Base-by-base conservation (phyloP, 2,329 filamentous ascomycete genomes). In the Phaeoacremonium minimum region DNA sequence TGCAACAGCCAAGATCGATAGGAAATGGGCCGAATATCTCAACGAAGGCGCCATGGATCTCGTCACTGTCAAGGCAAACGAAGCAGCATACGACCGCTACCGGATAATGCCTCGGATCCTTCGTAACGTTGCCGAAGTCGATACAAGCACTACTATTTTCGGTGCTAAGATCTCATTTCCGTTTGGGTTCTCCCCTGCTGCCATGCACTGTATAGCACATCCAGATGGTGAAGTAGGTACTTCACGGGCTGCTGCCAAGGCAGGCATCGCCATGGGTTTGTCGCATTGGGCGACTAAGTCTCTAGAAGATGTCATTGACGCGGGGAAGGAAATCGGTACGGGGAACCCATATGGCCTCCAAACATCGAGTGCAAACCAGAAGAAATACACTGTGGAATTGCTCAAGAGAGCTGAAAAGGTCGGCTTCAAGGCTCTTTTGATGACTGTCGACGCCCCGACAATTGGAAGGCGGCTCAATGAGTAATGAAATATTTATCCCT, bases 401-500 rank as follows among this genome's bases (percentile, higher is more conserved):
- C 22, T 26, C 22, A 26, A 26, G 22, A 26, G 22, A 26, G 22
- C 22, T n/a, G 22, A 26, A n/a, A 26, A 26, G n/a, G 22, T 26
- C 22, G 22, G 22, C 22, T 65, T 79, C 20, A 48, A 80, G 2
- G 71, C 74, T 0, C 22, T 26, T n/a, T 3, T 26, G 22, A 26
- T 26, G 22, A 26, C 22, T 26, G 71, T 75, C 2, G 75, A 80
- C 43, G 64, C 65, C 0, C 74, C 75, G 0, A 63, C 73, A 1
- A 57, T 78, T 0, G 75, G 74, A 0, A 63, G 67, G 16, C 60
- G 75, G 1, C 57, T 74, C 18, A 72, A 75, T 30, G 73, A 79
- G 46, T 66, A n/a, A 26, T 26, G 22, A 26, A 9, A 26, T 26
- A n/a, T 2, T 26, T 26, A 26, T 26, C n/a, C 22, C 22, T n/a